Evolutionary conservation across 495 filamentous ascomycete species (phyloP).

Genomic region (Aspergillus nanangensis): DNA sequence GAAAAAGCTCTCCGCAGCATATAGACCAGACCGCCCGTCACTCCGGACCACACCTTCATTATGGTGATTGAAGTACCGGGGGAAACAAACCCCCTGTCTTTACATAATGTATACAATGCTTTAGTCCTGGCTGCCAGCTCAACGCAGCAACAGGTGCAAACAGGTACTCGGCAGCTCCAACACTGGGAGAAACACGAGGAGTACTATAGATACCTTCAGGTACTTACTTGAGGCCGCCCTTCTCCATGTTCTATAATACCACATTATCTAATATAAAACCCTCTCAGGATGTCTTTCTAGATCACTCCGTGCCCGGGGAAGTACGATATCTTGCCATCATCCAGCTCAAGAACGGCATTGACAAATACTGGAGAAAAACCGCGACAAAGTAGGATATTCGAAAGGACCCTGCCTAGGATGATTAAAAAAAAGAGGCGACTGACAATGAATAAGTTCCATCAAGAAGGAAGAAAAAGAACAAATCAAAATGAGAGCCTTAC

Average conservation of each 20-base stretch:
- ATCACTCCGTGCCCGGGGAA: conserved; percentile 66
- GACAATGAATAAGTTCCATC: conserved; percentile 54
- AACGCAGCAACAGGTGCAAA: conserved; percentile 69
- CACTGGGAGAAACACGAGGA: conserved; percentile 74
- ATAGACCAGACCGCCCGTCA: too few relatives aligned
- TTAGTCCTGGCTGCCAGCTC: conserved; percentile 69
- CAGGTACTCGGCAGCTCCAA: conserved; percentile 76
- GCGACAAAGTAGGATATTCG: conserved; percentile 49
- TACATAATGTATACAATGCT: conserved; percentile 65
- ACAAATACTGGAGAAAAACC: conserved; percentile 84
- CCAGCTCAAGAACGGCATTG: conserved; percentile 91
- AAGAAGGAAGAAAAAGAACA: conserved; percentile 65
- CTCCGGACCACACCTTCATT: conserved; percentile 28
- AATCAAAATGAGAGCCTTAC: conserved; percentile 68
- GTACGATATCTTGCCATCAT: conserved; percentile 87
- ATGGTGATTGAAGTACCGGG: conserved; percentile 50
- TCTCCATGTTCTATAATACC: conserved; percentile 4
- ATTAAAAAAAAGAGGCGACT: conserved; percentile 13
- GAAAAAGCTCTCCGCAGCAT: too few relatives aligned
- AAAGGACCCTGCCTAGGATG: too few relatives aligned
- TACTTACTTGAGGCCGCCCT: conserved; percentile 11
- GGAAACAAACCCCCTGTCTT: conserved; percentile 59
- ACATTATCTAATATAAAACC: not conserved
- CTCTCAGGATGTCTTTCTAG: conserved; percentile 67
- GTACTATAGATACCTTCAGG: conserved; percentile 80